phyloP scores from a whole-genome alignment of 1,139 yeast genomes.

The Wickerhamiella pararugosa region DNA sequence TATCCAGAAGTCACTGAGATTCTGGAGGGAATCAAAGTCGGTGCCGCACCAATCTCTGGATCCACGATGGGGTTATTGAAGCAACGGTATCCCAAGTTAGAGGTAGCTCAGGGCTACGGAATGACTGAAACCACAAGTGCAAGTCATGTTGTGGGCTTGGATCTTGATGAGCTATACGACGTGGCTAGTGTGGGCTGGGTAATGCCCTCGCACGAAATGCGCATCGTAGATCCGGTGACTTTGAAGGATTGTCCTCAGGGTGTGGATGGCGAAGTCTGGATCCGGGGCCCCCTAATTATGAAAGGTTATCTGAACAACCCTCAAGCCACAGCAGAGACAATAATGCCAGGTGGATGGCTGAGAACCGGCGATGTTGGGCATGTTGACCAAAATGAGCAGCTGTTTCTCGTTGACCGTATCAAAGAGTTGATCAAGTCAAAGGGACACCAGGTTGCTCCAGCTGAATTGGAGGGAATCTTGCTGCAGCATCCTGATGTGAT shows the following conservation, averaged over 20 bases:
- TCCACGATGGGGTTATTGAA: conserved; percentile 18
- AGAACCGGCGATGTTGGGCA: conserved; percentile 62
- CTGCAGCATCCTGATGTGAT: conserved; percentile 28
- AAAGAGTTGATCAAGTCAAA: conserved; percentile 69
- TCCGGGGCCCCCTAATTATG: conserved; percentile 58
- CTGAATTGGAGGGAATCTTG: conserved; percentile 52
- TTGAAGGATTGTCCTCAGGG: conserved; percentile 28
- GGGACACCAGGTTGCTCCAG: conserved; percentile 73
- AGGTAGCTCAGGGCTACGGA: conserved; percentile 55
- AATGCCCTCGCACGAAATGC: conserved; percentile 15
- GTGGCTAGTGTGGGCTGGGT: conserved; percentile 16
- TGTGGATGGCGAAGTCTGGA: conserved; percentile 42
- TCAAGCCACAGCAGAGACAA: conserved; percentile 34
- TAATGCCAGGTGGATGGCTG: conserved; percentile 57
- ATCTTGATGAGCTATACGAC: conserved; percentile 7
- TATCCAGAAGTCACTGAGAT: conserved; percentile 16
- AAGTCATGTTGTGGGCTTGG: conserved; percentile 6
- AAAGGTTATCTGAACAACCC: conserved; percentile 42
- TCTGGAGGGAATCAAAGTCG: conserved; percentile 15
- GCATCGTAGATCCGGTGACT: conserved; percentile 15
- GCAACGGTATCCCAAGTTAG: conserved; percentile 13
- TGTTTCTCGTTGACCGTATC: conserved; percentile 52
- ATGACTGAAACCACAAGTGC: conserved; percentile 34
- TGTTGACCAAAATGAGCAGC: conserved; percentile 37
- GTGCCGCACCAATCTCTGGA: conserved; percentile 27